These are phyloP conservation scores for Vaccinium myrtillus DNA, from an alignment of 148 eudicot species.

Conservation along the genomic window DNA sequence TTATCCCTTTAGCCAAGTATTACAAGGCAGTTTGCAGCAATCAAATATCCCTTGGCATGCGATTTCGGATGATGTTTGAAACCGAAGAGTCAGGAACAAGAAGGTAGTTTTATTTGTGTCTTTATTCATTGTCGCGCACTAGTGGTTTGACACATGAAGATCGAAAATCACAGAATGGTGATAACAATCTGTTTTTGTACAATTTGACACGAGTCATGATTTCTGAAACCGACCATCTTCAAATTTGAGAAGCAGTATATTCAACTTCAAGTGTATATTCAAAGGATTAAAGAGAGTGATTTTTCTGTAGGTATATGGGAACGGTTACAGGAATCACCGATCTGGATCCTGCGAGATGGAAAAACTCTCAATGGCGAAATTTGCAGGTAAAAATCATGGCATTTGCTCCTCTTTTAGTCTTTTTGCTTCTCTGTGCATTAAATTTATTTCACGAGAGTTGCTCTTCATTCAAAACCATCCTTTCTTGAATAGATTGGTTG, in stretches of 20 bases:
- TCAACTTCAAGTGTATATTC: neutral
- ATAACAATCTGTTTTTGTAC: neutral
- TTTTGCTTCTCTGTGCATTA: neutral
- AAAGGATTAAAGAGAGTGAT: neutral
- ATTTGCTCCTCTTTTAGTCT: neutral
- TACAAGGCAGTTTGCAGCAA: constrained; percentile 80
- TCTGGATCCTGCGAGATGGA: constrained; percentile 88
- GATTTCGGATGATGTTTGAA: constrained; percentile 98
- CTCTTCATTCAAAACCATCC: constrained; percentile 3
- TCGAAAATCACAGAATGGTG: neutral
- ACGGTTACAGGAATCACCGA: constrained; percentile 92
- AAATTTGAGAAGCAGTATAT: neutral
- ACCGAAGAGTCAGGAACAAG: constrained; percentile 97
- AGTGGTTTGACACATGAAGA: neutral
- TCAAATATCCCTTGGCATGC: constrained; percentile 93
- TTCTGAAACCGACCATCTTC: neutral
- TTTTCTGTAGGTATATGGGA: constrained; percentile 85
- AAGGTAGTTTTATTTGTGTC: constrained; percentile 47
- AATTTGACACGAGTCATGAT: neutral
- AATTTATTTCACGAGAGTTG: neutral
- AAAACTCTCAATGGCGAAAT: constrained; percentile 97
- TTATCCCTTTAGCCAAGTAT: constrained; percentile 91
- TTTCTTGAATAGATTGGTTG: constrained; percentile 71
- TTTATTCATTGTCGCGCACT: neutral
- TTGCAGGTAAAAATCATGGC: constrained; percentile 60